Evolutionary conservation across 2,329 filamentous ascomycete genomes (phyloP).

Genomic region (Alternaria hordeiaustralica): DNA sequence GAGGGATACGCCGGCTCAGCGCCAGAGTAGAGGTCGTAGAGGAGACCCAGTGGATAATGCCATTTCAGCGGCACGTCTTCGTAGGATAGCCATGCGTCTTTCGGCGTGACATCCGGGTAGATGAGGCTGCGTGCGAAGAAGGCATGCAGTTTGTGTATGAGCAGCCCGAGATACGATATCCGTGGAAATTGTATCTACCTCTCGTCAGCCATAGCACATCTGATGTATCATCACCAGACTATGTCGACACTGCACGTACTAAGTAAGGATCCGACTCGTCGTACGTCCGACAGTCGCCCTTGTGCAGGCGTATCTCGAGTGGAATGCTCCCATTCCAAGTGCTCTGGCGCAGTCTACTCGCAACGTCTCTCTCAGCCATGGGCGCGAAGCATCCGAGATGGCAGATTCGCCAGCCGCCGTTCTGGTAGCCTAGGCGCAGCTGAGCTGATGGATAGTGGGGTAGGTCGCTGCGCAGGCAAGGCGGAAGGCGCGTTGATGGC

Average conservation of each 20-base stretch:
- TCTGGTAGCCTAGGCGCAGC: constrained; percentile 20
- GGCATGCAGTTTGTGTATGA: constrained; percentile 66
- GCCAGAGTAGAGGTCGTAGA: constrained; percentile 73
- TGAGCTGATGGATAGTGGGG: constrained; percentile 16
- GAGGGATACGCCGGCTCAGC: constrained; percentile 53
- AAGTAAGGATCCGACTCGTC: constrained; percentile 67
- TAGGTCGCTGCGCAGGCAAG: neutral
- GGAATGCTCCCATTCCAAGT: constrained; percentile 67
- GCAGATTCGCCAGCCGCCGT: constrained; percentile 12
- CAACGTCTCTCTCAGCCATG: constrained; percentile 41
- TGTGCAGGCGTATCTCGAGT: constrained; percentile 64
- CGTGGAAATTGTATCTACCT: constrained; percentile 66
- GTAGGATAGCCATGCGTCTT: constrained; percentile 69
- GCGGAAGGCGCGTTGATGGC: constrained; percentile 5
- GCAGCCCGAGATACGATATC: constrained; percentile 71
- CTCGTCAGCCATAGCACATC: neutral
- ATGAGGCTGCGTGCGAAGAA: constrained; percentile 69
- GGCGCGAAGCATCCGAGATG: constrained; percentile 6
- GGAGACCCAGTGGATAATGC: constrained; percentile 73
- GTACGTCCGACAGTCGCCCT: constrained; percentile 66
- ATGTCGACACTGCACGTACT: constrained; percentile 47
- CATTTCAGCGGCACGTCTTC: constrained; percentile 73
- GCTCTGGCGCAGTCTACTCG: constrained; percentile 53
- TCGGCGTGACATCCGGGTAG: constrained; percentile 59
- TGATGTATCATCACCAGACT: neutral